phyloP scores from a whole-genome alignment of 345 rosid genomes.

The Syzygium aromaticum region DNA sequence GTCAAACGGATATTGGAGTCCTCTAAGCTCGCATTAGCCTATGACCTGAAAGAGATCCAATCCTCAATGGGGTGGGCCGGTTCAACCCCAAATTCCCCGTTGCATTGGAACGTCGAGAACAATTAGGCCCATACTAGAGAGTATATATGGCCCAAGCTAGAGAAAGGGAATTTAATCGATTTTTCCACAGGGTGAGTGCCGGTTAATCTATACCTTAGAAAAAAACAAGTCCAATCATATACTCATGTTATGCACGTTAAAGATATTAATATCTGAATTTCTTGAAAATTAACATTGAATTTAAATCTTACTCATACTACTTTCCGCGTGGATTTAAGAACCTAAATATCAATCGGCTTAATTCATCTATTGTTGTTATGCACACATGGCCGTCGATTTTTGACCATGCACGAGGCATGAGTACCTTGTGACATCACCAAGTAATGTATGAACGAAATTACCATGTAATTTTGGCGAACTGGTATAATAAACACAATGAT shows the following conservation, averaged over 20 bases:
- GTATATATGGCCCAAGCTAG: no score
- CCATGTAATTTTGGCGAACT: no score
- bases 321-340: neutral
- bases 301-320: neutral
- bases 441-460: no score
- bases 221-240: no score
- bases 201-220: no score
- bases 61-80: neutral
- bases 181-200: no score
- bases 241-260: no score
- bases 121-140: neutral
- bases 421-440: no score
- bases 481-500: no score
- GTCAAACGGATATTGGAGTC: neutral
- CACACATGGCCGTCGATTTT: neutral
- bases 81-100: neutral
- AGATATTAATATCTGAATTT: no score
- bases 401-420: no score
- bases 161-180: no score
- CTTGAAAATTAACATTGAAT: neutral
- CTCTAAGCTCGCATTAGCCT: neutral
- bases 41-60: neutral
- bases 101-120: neutral
- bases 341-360: neutral
- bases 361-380: neutral